Conservation (phyloP, 257 asterid genomes). For the Lycium ferocissimum region DNA sequence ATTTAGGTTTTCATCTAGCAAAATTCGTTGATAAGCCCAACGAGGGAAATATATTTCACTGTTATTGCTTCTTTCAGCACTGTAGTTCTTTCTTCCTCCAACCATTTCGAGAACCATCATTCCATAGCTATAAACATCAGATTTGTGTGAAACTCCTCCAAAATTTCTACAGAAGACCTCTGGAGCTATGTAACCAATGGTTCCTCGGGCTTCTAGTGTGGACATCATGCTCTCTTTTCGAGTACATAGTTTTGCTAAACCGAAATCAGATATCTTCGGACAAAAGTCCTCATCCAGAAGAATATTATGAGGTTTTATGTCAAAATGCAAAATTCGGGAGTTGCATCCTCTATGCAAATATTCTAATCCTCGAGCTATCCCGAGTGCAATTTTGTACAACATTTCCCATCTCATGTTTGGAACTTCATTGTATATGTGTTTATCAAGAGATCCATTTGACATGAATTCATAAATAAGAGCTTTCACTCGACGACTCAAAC, state of each 20-base stretch:
- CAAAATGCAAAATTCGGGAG: slow-evolving; percentile 39
- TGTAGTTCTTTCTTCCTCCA: slow-evolving; percentile 35
- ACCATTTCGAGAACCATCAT: slow-evolving; percentile 41
- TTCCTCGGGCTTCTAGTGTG: slow-evolving; percentile 31
- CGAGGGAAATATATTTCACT: neutral
- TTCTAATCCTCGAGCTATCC: slow-evolving; percentile 39
- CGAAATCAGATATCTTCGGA: slow-evolving; percentile 45
- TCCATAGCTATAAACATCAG: slow-evolving; percentile 44
- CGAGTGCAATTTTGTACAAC: slow-evolving; percentile 32
- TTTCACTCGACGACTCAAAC: slow-evolving; percentile 30
- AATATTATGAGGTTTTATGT: slow-evolving; percentile 45
- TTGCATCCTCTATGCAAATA: slow-evolving; percentile 42
- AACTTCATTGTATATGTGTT: neutral
- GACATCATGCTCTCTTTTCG: slow-evolving; percentile 31
- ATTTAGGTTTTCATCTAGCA: too few species aligned
- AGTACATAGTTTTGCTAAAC: slow-evolving; percentile 38
- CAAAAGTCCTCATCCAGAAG: slow-evolving; percentile 35
- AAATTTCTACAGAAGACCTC: slow-evolving; percentile 35
- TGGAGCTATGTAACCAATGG: slow-evolving; percentile 44
- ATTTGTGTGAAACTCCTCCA: slow-evolving; percentile 39
- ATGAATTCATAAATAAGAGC: slow-evolving; percentile 46
- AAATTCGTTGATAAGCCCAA: too few species aligned
- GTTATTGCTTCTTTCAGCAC: neutral
- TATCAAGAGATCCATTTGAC: slow-evolving; percentile 47
- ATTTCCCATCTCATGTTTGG: slow-evolving; percentile 27